Evolutionary conservation across 768 basidiomycete species (phyloP), one percentile per base, ranked within the genome.

Genomic region (Cubamyces lactineus): DNA sequence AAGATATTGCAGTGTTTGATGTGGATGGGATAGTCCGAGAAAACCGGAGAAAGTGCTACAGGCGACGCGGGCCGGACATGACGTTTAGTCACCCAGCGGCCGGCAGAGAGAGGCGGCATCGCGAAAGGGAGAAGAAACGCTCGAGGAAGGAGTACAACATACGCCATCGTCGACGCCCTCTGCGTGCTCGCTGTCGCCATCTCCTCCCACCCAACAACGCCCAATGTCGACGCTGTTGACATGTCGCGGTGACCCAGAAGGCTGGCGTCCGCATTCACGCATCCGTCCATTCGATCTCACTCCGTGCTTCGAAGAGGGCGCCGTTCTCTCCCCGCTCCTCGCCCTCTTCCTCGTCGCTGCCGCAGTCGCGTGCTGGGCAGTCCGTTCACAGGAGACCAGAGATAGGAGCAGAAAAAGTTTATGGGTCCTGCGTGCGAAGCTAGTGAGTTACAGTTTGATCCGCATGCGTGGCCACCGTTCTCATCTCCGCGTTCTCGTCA

Each of bases 251-350:
- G 81, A 87, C 68, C 45, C 60, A 9, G 88, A 92, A 65, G 89
- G 91, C 58, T 92, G 91, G 87, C 73, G 71, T 9, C 76, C 81
- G 16, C 74, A 86, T 17, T 94, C 92, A 0, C 71, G 61, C 0
- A 66, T 75, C 0, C 82, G 92, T 55, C 76, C 81, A 15, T 92
- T 94, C 71, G 94, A 96, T 72, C 65, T 87, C 9, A 91, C 93
- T 1, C 82, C 85, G 15, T 96, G 94, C 72, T 91, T 89, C 65
- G 89, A 96, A 67, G 88, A 93, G 64, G 88, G 85, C 15, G 69
- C 88, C 45, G 34, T 95, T 0, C 72, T 93, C 1, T 79, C 90
- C 0, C 61, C 77, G 4, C 68, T 88, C 0, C 77, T 89, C 53
- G 76, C 76, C 1, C 40, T 79, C 8, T 70, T 88, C 53, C 54